These are phyloP conservation scores for Calonectria crousiana DNA, from an alignment of 2,329 filamentous ascomycete species.

Conservation along the genomic window DNA sequence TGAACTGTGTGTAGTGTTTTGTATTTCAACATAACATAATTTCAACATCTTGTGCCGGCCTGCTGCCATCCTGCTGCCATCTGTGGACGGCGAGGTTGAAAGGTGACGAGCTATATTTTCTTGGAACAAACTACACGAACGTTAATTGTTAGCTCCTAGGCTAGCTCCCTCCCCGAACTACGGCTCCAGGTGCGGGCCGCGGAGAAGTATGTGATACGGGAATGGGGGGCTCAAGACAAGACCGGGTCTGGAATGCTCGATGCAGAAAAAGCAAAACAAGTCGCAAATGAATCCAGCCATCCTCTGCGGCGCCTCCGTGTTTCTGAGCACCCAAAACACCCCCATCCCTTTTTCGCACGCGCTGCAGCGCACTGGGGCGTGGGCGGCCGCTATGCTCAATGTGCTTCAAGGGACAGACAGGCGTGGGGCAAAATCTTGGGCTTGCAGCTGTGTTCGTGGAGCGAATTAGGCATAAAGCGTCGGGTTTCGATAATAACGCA, in stretches of 20 bases:
- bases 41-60: not conserved
- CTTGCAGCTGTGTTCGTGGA: not conserved
- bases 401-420: not conserved
- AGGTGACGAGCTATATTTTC: not conserved
- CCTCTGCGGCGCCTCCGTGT: not conserved
- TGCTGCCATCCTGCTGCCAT: not conserved
- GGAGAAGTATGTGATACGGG: not conserved
- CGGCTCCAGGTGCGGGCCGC: not conserved
- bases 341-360: not conserved
- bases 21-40: not conserved
- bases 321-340: not conserved
- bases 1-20: not conserved
- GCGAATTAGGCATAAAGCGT: not conserved
- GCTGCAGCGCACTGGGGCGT: not conserved
- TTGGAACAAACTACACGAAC: not conserved
- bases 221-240: not conserved
- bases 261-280: not conserved
- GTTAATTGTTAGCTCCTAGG: not conserved
- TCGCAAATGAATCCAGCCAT: not conserved
- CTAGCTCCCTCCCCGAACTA: not conserved
- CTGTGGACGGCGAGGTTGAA: not conserved
- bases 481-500: not conserved
- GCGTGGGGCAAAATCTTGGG: not conserved
- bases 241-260: not conserved
- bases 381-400: not conserved